Evolutionary conservation across 2,329 filamentous ascomycete genomes (phyloP).

Genomic region (Trichoderma koningiopsis): DNA sequence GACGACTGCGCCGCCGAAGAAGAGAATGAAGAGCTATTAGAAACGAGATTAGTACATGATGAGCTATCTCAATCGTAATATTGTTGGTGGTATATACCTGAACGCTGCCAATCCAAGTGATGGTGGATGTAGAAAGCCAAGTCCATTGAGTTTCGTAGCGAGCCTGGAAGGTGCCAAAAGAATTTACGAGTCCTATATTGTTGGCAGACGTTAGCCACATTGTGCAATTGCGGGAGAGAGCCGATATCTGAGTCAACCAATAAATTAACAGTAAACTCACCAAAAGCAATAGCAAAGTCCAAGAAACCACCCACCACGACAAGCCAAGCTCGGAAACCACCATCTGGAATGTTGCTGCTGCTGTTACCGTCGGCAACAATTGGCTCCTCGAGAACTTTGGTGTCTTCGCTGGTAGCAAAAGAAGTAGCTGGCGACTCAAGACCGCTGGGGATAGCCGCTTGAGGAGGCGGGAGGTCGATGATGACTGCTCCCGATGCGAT

Average conservation of each 20-base stretch:
- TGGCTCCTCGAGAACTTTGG: background rate
- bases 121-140: conserved; percentile 36
- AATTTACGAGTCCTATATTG: conserved; percentile 36
- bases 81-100: conserved; percentile 29
- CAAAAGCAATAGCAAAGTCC: conserved; percentile 35
- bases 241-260: background rate
- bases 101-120: conserved; percentile 47
- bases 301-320: conserved; percentile 39
- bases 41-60: background rate
- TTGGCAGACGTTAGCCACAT: background rate
- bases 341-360: conserved; percentile 29
- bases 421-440: conserved; percentile 5
- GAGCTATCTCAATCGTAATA: background rate
- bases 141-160: conserved; percentile 47
- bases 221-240: background rate
- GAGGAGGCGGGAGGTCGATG: conserved; percentile 8
- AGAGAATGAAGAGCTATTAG: conserved; percentile 42
- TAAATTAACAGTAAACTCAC: conserved; percentile 27
- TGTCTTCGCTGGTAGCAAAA: background rate
- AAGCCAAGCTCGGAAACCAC: conserved; percentile 37
- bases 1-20: conserved; percentile 43
- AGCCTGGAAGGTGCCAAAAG: conserved; percentile 59
- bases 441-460: background rate
- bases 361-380: background rate
- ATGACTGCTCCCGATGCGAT: background rate